phyloP scores from a whole-genome alignment of 371 early-diverging fungal genomes.

The Mortierella sp. region DNA sequence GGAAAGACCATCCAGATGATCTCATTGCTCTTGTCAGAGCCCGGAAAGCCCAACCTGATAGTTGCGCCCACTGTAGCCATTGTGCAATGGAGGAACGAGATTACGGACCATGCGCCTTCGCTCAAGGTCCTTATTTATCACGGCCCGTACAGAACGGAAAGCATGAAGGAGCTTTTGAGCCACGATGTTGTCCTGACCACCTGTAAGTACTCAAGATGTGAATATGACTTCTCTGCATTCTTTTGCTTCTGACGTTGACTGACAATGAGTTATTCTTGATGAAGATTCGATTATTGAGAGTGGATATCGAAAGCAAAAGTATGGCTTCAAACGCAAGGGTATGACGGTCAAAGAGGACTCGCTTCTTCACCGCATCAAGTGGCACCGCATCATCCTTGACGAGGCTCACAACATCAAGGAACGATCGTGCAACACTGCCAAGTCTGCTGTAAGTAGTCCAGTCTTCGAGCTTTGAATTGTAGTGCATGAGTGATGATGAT shows the following conservation, averaged over 20 bases:
- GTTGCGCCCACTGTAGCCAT: conserved; percentile 92
- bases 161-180: conserved; percentile 59
- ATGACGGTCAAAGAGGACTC: conserved; percentile 73
- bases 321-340: conserved; percentile 71
- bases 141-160: conserved; percentile 68
- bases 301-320: conserved; percentile 78
- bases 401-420: conserved; percentile 99
- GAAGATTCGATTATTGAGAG: conserved; percentile 82
- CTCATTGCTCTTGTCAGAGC: conserved; percentile 78
- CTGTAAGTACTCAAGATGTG: conserved; percentile 58
- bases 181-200: conserved; percentile 91
- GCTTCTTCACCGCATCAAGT: conserved; percentile 78
- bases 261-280: background rate
- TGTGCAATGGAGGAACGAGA: conserved; percentile 90
- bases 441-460: conserved; percentile 70
- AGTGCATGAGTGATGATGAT: too few species aligned
- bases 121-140: conserved; percentile 80
- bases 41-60: conserved; percentile 83
- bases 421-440: conserved; percentile 88
- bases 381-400: conserved; percentile 92
- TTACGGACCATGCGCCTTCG: conserved; percentile 75
- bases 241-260: background rate
- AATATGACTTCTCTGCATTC: background rate
- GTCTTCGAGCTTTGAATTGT: background rate
- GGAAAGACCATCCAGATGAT: conserved; percentile 99